Percentiles rank a stretch among this genome's conserved stretches.
phyloP scores from a whole-genome alignment of 371 early-diverging fungal genomes.

The Encephalitozoon intestinalis region DNA sequence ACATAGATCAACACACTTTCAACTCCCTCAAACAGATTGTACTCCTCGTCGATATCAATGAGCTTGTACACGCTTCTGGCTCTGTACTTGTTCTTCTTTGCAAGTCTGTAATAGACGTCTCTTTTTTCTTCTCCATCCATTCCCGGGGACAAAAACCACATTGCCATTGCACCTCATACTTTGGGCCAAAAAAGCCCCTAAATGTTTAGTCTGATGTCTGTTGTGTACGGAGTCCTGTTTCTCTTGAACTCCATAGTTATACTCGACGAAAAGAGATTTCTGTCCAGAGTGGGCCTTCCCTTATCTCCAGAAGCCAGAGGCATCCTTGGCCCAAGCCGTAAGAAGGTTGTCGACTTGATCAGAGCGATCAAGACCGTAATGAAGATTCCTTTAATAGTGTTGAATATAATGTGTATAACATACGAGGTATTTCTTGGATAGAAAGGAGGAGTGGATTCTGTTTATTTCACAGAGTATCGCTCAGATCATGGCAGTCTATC shows the following conservation, averaged over 20 bases:
- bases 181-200: background rate
- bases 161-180: background rate
- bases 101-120: constrained; percentile 72
- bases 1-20: constrained; percentile 55
- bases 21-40: constrained; percentile 37
- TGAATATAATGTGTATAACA: constrained; percentile 51
- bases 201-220: constrained; percentile 52
- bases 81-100: constrained; percentile 56
- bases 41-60: constrained; percentile 48
- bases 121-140: constrained; percentile 79
- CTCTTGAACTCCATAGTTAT: constrained; percentile 51
- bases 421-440: constrained; percentile 55
- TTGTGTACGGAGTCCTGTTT: constrained; percentile 47
- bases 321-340: background rate
- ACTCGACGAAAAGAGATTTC: constrained; percentile 54
- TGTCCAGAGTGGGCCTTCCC: constrained; percentile 45
- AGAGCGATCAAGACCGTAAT: constrained; percentile 29
- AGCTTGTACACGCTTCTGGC: constrained; percentile 60
- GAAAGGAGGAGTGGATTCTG: background rate
- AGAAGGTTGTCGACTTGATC: constrained; percentile 50
- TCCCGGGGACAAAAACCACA: constrained; percentile 62
- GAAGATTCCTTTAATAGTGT: constrained; percentile 47
- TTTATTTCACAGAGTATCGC: constrained; percentile 4
- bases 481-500: constrained; percentile 9
- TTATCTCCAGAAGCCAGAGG: constrained; percentile 36